Base-by-base conservation (phyloP, 805 yeast genomes). In the Candida railenensis region DNA sequence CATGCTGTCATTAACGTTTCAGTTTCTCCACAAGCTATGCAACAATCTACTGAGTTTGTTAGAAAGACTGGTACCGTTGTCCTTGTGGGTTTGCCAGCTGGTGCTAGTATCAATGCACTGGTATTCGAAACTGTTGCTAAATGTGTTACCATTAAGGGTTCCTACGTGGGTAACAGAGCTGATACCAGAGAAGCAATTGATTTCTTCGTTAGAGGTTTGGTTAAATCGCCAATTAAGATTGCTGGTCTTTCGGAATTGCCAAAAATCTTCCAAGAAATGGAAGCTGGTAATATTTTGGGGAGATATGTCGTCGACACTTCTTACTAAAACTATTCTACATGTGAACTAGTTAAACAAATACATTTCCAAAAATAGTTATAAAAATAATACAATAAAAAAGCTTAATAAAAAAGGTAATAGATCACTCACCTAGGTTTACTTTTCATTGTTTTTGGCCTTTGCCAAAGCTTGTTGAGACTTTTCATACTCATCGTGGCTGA, bases 81-180 rank as follows among this genome's bases (percentile, higher is more conserved):
- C 34, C 50, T 65, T 54, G 88, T 85, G 54, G 90, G 90, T 58
- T 73, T 89, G 58, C 96, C 96, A 58, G 87, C 89, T 22, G 83
- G 82, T 57, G 92, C 94, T 52, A 77, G 78, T 65, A 80, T 82
- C 59, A 74, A 77, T 54, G 80, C 89, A 34, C 78, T 80, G 47
- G 89, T 89, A 45, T 85, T 87, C 74, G 72, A 76, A 53, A 81
- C 86, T 44, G 95, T 88, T 50, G 83, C 85, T 56, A 85, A 79
- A 70, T 80, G 88, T 48, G 74, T 85, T 65, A 73, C 75, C 61
- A 83, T 88, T 63, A 81, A 76, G 66, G 96, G 94, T 57, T 87
- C 95, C 44, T 86, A 86, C 63, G 96, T 88, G 52, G 96, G 96
- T 58, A 87, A 87, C 81, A 83, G 95, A 71, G 85, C 86, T 54